phyloP scores from a whole-genome alignment of 1,284 basidiomycete species.

The Agaricales sp. region DNA sequence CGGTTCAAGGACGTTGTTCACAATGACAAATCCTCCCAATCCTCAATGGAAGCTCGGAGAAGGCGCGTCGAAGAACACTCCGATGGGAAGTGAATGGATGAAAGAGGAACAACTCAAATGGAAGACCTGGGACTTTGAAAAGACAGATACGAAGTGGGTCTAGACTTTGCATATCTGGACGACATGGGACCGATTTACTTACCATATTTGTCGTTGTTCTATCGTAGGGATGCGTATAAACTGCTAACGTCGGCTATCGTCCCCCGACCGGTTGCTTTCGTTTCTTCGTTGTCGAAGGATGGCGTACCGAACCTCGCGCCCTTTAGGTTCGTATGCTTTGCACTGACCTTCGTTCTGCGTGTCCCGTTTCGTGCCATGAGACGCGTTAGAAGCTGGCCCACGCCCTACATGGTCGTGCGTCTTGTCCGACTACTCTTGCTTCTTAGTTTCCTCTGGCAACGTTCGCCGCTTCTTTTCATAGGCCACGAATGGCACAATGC shows the following conservation, averaged over 20 bases:
- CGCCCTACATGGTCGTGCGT: too few relatives aligned
- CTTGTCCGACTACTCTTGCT: not conserved
- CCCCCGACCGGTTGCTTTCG: conserved; percentile 67
- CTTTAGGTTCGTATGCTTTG: conserved; percentile 32
- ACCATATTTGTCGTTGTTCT: conserved; percentile 4
- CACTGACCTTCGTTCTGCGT: conserved; percentile 7
- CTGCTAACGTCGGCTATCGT: conserved; percentile 60
- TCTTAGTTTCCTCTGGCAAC: not conserved
- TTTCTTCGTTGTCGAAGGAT: conserved; percentile 48
- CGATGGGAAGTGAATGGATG: conserved; percentile 21
- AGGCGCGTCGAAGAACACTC: conserved; percentile 26
- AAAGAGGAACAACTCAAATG: conserved; percentile 24
- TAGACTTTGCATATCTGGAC: conserved; percentile 4
- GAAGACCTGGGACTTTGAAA: conserved; percentile 34
- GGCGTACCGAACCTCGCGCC: conserved; percentile 60
- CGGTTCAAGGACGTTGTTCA: conserved; percentile 18
- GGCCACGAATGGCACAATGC: too few relatives aligned
- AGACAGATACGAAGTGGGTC: conserved; percentile 22
- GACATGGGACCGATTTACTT: too few relatives aligned
- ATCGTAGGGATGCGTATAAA: conserved; percentile 34
- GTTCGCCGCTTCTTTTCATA: too few relatives aligned
- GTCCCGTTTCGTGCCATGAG: conserved; percentile 4
- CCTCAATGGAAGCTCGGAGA: conserved; percentile 45
- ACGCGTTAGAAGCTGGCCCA: too few relatives aligned
- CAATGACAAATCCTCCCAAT: conserved; percentile 34